Base-by-base conservation (phyloP, 768 basidiomycete species). In the Sporobolomyces roseus region DNA sequence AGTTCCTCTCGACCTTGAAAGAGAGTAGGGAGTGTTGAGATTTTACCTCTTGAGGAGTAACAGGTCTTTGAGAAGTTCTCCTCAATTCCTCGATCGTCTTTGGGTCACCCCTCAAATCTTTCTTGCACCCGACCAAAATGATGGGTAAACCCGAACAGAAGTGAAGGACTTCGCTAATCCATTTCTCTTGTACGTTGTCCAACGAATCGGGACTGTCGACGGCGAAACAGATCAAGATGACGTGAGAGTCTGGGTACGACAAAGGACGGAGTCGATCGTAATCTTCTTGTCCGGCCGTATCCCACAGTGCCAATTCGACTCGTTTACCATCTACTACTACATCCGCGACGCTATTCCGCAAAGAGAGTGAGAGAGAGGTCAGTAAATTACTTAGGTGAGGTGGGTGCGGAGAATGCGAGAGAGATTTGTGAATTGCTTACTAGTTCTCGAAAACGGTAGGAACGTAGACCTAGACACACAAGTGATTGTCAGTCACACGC, bases 111-210 rank as follows among this genome's bases (percentile, higher is more conserved):
- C 94, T 84, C 69, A 99, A 85, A 81, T 99, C 96, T 84, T 93
- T 97, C 87, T 98, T 98, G 85, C 91, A 96, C 21, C 91, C 96
- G 73, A 99, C 93, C 65, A 99, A 88, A 77, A 99, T 91, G 82
- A 96, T 88, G 54, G 96, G 96, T 51, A 97, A 82, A 56, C 88
- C 89, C 13, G 89, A 84, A 79, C 94, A 98, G 81, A 98, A 77
- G 80, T 98, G 96, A 84, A 91, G 88, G 49, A 99, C 93, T 79
- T 99, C 94, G 45, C 92, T 90, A 77, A 97, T 94, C 94, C 94
- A 99, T 93, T 98, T 98, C 83, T 99, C 96, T 83, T 97, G 93
- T 35, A 99, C 96, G 86, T 99, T 99, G 81, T 96, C 96, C 73
- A 99, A 84, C 55, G 93, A 97, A 80, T 97, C 93, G 38, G 93